Evolutionary conservation across 331 rosid genomes (phyloP), one percentile per base, ranked within the genome.

Genomic region (Cydonia oblonga): DNA sequence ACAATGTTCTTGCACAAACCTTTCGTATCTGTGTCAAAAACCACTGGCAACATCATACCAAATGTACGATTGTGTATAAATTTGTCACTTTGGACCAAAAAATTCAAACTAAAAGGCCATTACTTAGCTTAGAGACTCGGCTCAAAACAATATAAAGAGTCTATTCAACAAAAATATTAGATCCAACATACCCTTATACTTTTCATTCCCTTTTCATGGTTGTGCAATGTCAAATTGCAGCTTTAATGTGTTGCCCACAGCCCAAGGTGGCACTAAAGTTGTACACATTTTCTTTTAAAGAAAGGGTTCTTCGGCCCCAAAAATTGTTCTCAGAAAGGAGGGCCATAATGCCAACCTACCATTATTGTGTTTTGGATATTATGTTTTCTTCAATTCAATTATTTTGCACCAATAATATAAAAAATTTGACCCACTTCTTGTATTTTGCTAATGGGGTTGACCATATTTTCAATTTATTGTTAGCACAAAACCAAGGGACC

Each of bases 321-420:
- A 62, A 69, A 70, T 42, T 64, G 86, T 79, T 76, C 88, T 84
- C 76, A 77, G 76, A 77, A 78, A 72, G 89, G 81, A 81, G 78
- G 89, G 89, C 81, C 79, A 82, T 59, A 86, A 80, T 78, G 80
- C 67, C 68, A 69, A 42, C 10, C 4, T 14, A 28, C n/a, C 54
- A 87, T 90, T 70, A 87, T 87, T 75, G 68, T 84, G 89, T 84
- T 78, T 73, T 32, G 62, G 67, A 57, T 22, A 52, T 62, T 62
- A 49, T 49, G 2, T 18, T 62, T 24, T 64, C 80, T 75, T 65
- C 66, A 19, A 72, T 56, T 42, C 80, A 81, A 81, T 81, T 62
- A 74, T 78, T 65, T 66, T 83, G 79, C 84, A 81, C 42, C 61
- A 68, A 65, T 25, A 74, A 74, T 62, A n/a, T 24, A 49, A 16